Evolutionary conservation across 129 eudicot species (phyloP).

Genomic region (Deinandra increscens): DNA sequence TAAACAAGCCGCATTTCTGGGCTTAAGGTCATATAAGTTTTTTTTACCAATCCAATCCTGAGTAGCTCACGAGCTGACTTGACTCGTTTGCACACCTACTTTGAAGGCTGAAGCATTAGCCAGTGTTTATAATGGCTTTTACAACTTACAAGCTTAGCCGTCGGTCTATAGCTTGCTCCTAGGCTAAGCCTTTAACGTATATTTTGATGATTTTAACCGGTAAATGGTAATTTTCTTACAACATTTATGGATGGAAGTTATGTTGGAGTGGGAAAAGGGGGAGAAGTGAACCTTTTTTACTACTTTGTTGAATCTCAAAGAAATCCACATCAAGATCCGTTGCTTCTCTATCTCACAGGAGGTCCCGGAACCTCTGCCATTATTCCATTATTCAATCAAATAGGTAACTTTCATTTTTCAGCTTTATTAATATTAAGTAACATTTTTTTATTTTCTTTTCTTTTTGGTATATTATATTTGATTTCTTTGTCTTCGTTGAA

Average conservation of each 20-base stretch:
- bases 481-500: neutral
- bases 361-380: conserved; percentile 50
- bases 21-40: too few relatives aligned
- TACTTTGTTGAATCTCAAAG: conserved; percentile 46
- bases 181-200: too few relatives aligned
- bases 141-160: too few relatives aligned
- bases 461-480: neutral
- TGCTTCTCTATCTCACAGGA: conserved; percentile 38
- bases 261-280: conserved; percentile 33
- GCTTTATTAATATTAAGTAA: neutral
- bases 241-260: conserved; percentile 16
- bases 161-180: too few relatives aligned
- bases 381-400: conserved; percentile 31
- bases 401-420: conserved; percentile 29
- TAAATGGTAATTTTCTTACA: neutral
- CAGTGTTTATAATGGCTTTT: too few relatives aligned
- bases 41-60: too few relatives aligned
- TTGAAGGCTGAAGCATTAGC: too few relatives aligned
- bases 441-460: too few relatives aligned
- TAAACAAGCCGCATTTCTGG: too few relatives aligned
- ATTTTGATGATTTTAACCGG: too few relatives aligned
- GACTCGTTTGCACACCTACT: too few relatives aligned
- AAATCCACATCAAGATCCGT: conserved; percentile 36
- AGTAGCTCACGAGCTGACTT: too few relatives aligned
- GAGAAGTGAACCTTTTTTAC: conserved; percentile 40